Base-by-base conservation (phyloP, 1,284 basidiomycete genomes). In the Pyrrhoderma noxium region DNA sequence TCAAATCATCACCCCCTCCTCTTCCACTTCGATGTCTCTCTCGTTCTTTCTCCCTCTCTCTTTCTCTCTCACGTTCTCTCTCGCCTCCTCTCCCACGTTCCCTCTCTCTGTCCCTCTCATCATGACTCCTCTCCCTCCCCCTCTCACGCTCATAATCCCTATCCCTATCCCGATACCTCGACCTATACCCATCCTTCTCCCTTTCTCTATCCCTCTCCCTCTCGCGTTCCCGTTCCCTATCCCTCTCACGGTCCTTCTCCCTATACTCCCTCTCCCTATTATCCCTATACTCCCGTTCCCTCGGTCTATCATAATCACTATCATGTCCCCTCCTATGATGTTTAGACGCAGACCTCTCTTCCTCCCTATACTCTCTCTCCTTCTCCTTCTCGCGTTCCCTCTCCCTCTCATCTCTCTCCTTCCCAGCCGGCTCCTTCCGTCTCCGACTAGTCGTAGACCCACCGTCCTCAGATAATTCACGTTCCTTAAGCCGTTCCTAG, bases 381-480 rank as follows among this genome's bases (percentile, higher is more conserved):
- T 61, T 58, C n/a, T 65, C 68, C 21, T 60, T 57, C 16, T 74
- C 73, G n/a, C 47, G 23, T 9, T 60, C 59, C 23, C 83, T 77
- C 27, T 35, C 22, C 4, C 27, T 7, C 4, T 22, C 41, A 44
- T 27, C 49, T 22, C 42, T 39, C 27, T 23, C 39, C 27, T 39
- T 19, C 41, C 74, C 73, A 25, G 63, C 51, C 16, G 83, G 84
- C 56, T 90, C 86, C 63, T 88, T 87, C 54, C 86, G 77, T 58
- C 76, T 82, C 49, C 87, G 73, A 58, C 85, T 85, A 0, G 84
- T 85, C 0, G 80, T 80, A 0, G 85, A 89, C 1, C 72, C 84
- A 2, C 86, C 87, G 57, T 90, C 85, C 56, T 90, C 88, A 3
- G 86, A 89, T 8, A 66, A 75, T 59, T 93, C 89, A 41, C 85